A percentile compares a stretch with the other conserved stretches of the same genome.
phyloP scores from a whole-genome alignment of 2,329 filamentous ascomycete genomes.

The Aspergillus nomiae region DNA sequence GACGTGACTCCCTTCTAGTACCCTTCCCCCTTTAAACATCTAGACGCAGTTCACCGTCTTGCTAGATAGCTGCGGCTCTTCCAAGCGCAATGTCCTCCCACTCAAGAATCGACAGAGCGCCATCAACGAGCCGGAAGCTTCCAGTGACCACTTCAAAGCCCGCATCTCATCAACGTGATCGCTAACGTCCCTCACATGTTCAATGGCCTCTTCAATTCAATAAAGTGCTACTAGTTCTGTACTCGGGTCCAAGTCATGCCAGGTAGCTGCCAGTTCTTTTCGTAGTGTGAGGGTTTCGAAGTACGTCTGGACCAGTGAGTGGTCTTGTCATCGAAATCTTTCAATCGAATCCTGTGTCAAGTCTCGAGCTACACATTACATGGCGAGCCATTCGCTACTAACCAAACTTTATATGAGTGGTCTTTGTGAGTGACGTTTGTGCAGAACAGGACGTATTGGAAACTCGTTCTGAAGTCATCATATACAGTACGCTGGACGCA shows the following conservation, averaged over 20 bases:
- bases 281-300: neutral
- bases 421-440: neutral
- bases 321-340: neutral
- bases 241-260: neutral
- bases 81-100: neutral
- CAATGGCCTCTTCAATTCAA: slow-evolving; percentile 32
- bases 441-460: neutral
- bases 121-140: slow-evolving; percentile 29
- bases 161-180: slow-evolving; percentile 21
- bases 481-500: slow-evolving; percentile 22
- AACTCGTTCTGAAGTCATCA: slow-evolving; percentile 12
- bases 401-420: neutral
- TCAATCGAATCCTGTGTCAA: neutral
- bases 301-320: neutral
- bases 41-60: neutral
- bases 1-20: neutral
- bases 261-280: neutral
- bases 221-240: slow-evolving; percentile 25
- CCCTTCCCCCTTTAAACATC: neutral
- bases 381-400: neutral
- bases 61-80: neutral
- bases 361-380: neutral
- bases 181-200: slow-evolving; percentile 22
- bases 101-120: slow-evolving; percentile 24
- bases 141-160: slow-evolving; percentile 24